phyloP scores from a whole-genome alignment of 2,329 filamentous ascomycete genomes.

The Epichloe gansuensis region DNA sequence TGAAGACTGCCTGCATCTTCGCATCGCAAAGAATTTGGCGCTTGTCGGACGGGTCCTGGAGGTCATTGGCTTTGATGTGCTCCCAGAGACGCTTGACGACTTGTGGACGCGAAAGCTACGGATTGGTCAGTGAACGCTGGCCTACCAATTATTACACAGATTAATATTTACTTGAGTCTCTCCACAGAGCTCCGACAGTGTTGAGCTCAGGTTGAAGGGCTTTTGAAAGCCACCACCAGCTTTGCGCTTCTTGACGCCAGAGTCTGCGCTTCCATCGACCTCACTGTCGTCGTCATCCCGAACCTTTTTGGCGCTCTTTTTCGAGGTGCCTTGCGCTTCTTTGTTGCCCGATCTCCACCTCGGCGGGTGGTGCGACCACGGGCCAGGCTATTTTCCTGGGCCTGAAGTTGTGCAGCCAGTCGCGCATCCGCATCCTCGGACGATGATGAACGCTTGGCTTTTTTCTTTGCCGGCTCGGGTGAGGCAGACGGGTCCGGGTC shows the following conservation, averaged over 20 bases:
- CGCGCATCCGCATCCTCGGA: slow-evolving; percentile 71
- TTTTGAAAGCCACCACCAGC: slow-evolving; percentile 91
- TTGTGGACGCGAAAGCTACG: slow-evolving; percentile 78
- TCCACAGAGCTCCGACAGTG: slow-evolving; percentile 58
- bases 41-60: slow-evolving; percentile 86
- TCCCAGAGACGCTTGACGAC: slow-evolving; percentile 95
- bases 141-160: not conserved
- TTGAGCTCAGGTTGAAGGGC: slow-evolving; percentile 60
- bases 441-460: slow-evolving; percentile 51
- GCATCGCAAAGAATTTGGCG: slow-evolving; percentile 91
- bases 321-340: slow-evolving; percentile 57
- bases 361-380: slow-evolving; percentile 65
- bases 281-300: slow-evolving; percentile 73
- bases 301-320: slow-evolving; percentile 67
- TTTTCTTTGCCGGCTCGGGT: slow-evolving; percentile 43
- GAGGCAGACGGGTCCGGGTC: slow-evolving; percentile 35
- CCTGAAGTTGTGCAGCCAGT: slow-evolving; percentile 78
- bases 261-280: slow-evolving; percentile 48
- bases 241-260: slow-evolving; percentile 55
- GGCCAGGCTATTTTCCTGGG: slow-evolving; percentile 68
- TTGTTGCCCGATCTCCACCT: slow-evolving; percentile 49
- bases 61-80: slow-evolving; percentile 76
- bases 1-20: slow-evolving; percentile 83
- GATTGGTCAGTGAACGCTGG: not conserved
- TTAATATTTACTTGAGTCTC: slow-evolving; percentile 45